Conservation (phyloP, 768 basidiomycete species). For the Boletus rubroflammeus region DNA sequence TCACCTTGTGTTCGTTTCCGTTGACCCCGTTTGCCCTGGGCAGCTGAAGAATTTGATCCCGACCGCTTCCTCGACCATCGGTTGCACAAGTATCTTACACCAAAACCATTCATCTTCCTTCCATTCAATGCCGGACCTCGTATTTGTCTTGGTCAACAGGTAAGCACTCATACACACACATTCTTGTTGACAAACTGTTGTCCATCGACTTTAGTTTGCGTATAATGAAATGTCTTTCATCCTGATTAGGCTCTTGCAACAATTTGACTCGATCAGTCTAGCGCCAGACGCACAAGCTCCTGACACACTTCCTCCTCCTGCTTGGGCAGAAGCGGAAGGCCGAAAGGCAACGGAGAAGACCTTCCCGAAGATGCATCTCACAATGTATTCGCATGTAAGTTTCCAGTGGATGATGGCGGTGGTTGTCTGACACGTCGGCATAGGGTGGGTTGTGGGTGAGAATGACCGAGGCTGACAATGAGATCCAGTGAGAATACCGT, state of each 20-base stretch:
- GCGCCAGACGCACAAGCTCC: constrained; percentile 45
- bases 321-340: constrained; percentile 44
- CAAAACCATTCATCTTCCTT: constrained; percentile 68
- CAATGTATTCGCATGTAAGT: constrained; percentile 48
- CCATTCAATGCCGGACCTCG: constrained; percentile 58
- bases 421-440: background rate
- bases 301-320: constrained; percentile 41
- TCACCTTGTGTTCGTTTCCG: background rate
- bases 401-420: background rate
- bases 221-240: constrained; percentile 63
- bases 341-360: constrained; percentile 50
- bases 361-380: constrained; percentile 51
- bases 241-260: constrained; percentile 59
- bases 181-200: background rate
- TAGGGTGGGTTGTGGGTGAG: constrained; percentile 57
- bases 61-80: constrained; percentile 68
- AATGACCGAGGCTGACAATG: constrained; percentile 24
- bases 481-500: too few relatives aligned
- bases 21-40: background rate
- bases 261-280: constrained; percentile 47
- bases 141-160: constrained; percentile 61
- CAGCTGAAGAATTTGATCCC: constrained; percentile 67
- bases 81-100: constrained; percentile 55
- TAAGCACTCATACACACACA: constrained; percentile 11
- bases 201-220: constrained; percentile 38